phyloP scores from a whole-genome alignment of 768 basidiomycete species.

The Calvatia gigantea region DNA sequence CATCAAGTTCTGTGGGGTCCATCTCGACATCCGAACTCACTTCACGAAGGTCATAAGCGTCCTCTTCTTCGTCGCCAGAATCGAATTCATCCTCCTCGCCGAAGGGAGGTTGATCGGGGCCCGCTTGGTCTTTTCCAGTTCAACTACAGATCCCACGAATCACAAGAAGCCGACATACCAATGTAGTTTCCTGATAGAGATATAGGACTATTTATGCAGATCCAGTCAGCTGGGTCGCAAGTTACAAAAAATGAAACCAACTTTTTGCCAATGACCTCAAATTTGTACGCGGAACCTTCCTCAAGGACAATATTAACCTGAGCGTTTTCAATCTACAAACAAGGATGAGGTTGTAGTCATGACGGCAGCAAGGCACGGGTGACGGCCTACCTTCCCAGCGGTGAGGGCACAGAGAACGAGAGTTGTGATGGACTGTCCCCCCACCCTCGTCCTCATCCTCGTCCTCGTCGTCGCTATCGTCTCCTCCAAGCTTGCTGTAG shows the following conservation, averaged over 20 bases:
- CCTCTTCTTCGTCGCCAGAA: conserved; percentile 56
- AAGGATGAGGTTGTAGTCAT: conserved; percentile 5
- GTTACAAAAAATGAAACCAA: conserved; percentile 25
- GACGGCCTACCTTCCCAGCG: conserved; percentile 64
- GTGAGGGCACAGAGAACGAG: conserved; percentile 78
- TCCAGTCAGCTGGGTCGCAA: conserved; percentile 11
- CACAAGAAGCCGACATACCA: conserved; percentile 36
- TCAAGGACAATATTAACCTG: conserved; percentile 68
- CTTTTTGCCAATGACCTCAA: conserved; percentile 84
- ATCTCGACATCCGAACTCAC: conserved; percentile 85
- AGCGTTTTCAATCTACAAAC: conserved; percentile 72
- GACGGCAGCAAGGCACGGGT: background rate
- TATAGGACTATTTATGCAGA: conserved; percentile 45
- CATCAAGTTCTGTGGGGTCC: conserved; percentile 57
- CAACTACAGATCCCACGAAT: background rate
- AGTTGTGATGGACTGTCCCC: conserved; percentile 29
- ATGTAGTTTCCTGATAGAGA: conserved; percentile 86
- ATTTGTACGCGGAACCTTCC: conserved; percentile 58
- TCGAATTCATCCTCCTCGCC: conserved; percentile 41
- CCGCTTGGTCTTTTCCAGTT: conserved; percentile 46
- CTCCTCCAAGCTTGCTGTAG: conserved; percentile 37
- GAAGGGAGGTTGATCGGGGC: conserved; percentile 45
- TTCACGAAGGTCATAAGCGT: conserved; percentile 64
- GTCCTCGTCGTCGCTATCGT: conserved; percentile 41
- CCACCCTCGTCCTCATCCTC: conserved; percentile 47